Base-by-base conservation (phyloP, 257 asterid genomes). In the Fraxinus cuspidata region DNA sequence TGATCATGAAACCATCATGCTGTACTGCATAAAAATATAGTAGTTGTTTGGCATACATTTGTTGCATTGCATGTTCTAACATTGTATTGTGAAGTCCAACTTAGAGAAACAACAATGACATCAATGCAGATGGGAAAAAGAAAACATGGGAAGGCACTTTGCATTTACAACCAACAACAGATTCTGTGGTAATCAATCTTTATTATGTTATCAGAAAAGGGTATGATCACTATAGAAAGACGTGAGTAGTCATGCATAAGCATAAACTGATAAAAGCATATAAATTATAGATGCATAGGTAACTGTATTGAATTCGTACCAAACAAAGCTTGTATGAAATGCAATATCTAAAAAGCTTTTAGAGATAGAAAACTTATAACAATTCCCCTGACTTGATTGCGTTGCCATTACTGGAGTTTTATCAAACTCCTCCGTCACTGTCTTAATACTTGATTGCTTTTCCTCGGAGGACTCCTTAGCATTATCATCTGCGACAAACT, bases 391-490 rank as follows among this genome's bases (percentile, higher is more conserved):
- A 87, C 85, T 83, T 80, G 86, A 76, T 38, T 81, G 75, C 77
- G 85, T 83, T 71, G 80, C 75, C 23, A 84, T 88, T 35, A 83
- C 72, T 31, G 84, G 80, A 37, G 84, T 74, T 83, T 85, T 86
- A 76, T 89, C 97, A n/a, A 78, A 67, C 82, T 89, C 85, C 44
- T 88, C 92, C 31, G 64, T 80, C 76, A 71, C 90, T 79, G 75
- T 85, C 75, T 79, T 85, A 75, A 58, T 80, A 80, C 80, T 82
- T 78, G 86, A 80, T 72, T 80, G 87, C 79, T 85, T 89, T 72
- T 73, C 92, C 83, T 83, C 89, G 23, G 95, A 85, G 29, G 84
- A 80, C 70, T 95, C 97, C 85, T 82, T 86, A 4, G 90, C 81
- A 86, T 86, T 81, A 75, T 86, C 88, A 82, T 87, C 88, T 65